phyloP scores from a whole-genome alignment of 2,329 filamentous ascomycete species.

The Botryotinia narcissicola region DNA sequence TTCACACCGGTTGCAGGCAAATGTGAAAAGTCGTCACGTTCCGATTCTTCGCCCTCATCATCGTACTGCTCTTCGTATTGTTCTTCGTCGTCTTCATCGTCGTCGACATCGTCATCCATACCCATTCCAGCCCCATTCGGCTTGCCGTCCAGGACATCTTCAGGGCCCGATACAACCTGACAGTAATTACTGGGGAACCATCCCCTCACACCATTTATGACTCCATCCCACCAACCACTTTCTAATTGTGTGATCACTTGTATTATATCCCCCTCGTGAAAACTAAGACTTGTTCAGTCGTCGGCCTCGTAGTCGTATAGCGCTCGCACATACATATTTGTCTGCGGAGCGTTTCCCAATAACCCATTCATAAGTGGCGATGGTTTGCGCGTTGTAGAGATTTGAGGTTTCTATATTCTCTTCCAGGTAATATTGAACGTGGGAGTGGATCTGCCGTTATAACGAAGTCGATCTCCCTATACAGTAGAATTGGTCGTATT shows the following conservation, averaged over 20 bases:
- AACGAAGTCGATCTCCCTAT: constrained; percentile 23
- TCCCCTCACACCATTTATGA: constrained; percentile 92
- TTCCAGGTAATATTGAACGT: constrained; percentile 23
- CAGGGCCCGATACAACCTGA: constrained; percentile 73
- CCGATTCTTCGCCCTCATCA: constrained; percentile 65
- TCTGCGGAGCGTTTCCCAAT: constrained; percentile 56
- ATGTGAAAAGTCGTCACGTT: constrained; percentile 54
- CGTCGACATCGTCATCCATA: constrained; percentile 60
- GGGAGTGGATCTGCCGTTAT: constrained; percentile 24
- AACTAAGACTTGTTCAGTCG: constrained; percentile 93
- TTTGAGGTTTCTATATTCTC: constrained; percentile 25
- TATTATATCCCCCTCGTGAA: constrained; percentile 94
- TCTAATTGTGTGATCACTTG: constrained; percentile 98
- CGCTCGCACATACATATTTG: constrained; percentile 86
- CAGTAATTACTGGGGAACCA: constrained; percentile 99
- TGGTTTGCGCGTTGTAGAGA: constrained; percentile 32
- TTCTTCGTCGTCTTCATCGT: constrained; percentile 65
- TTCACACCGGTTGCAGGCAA: constrained; percentile 68
- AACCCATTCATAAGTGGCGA: constrained; percentile 57
- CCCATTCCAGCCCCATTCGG: constrained; percentile 49
- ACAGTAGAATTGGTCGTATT: constrained; percentile 23
- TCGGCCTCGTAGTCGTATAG: constrained; percentile 98
- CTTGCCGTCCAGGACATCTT: constrained; percentile 65
- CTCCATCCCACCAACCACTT: constrained; percentile 99
- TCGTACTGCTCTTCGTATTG: constrained; percentile 59